phyloP scores from a whole-genome alignment of 1,284 basidiomycete genomes.

The Melampsora americana region DNA sequence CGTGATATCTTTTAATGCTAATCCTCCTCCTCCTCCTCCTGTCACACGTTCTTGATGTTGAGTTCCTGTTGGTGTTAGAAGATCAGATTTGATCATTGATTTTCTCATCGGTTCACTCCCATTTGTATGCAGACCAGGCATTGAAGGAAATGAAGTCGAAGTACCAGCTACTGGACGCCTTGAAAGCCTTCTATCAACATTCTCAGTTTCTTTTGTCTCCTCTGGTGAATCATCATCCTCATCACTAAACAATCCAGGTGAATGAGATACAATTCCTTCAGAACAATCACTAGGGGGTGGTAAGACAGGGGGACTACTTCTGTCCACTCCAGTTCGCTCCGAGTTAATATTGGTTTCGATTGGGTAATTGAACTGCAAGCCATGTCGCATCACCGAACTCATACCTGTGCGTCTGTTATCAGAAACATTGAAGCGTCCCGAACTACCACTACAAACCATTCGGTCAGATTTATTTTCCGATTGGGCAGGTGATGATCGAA shows the following conservation, averaged over 20 bases:
- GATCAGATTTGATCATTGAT: not conserved
- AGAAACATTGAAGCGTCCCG: not conserved
- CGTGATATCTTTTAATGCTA: not conserved
- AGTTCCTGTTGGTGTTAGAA: not conserved
- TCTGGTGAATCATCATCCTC: not conserved
- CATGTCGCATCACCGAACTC: constrained; percentile 12
- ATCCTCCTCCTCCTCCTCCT: not conserved
- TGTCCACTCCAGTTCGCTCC: not conserved
- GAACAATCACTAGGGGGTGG: constrained; percentile 41
- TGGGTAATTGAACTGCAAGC: not conserved
- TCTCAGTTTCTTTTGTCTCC: too few species aligned
- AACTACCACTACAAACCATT: not conserved
- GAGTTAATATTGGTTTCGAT: not conserved
- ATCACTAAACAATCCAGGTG: constrained; percentile 16
- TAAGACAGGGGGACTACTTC: constrained; percentile 38
- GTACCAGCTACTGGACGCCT: too few species aligned
- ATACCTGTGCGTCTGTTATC: constrained; percentile 6
- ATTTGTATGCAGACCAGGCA: too few species aligned
- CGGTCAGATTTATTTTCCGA: constrained; percentile 10
- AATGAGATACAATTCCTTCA: constrained; percentile 28
- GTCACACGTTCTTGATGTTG: not conserved
- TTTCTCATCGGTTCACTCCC: not conserved
- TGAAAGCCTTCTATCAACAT: too few species aligned
- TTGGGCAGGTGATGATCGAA: constrained; percentile 2
- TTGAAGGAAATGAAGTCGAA: too few species aligned